Percentiles rank a stretch among this genome's conserved stretches.
Evolutionary conservation across 202 grass and related monocot species (phyloP).

Genomic region (Eragrostis tef): DNA sequence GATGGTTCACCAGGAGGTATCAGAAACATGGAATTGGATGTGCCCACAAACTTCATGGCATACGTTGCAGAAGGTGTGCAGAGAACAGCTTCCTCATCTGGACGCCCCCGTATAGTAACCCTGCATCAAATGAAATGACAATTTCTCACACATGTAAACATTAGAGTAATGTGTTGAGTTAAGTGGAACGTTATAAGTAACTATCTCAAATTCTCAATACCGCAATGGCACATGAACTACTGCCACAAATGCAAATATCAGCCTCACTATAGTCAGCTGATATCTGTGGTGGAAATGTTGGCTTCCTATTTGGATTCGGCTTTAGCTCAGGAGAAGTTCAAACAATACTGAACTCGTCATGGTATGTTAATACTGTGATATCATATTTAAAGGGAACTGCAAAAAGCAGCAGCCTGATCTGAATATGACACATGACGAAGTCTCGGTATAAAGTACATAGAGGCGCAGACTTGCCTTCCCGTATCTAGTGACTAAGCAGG

Average conservation of each 20-base stretch:
- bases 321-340: constrained; percentile 4
- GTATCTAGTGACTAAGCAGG: neutral
- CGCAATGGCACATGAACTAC: neutral
- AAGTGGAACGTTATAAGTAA: neutral
- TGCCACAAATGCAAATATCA: neutral
- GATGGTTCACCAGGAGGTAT: constrained; percentile 63
- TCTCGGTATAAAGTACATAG: neutral
- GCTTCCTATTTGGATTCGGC: neutral
- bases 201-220: neutral
- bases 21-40: constrained; percentile 80
- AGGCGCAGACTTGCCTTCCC: neutral
- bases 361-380: neutral
- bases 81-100: constrained; percentile 87
- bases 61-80: constrained; percentile 87
- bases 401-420: neutral
- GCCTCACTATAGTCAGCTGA: neutral
- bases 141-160: neutral
- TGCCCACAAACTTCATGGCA: constrained; percentile 95
- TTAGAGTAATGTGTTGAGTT: neutral
- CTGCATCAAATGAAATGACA: constrained; percentile 38
- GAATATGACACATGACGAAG: neutral
- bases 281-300: neutral
- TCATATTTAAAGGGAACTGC: neutral
- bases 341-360: neutral
- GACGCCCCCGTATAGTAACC: constrained; percentile 65